Evolutionary conservation across 208 protist species (phyloP).

Genomic region (Trypanosoma avium): DNA sequence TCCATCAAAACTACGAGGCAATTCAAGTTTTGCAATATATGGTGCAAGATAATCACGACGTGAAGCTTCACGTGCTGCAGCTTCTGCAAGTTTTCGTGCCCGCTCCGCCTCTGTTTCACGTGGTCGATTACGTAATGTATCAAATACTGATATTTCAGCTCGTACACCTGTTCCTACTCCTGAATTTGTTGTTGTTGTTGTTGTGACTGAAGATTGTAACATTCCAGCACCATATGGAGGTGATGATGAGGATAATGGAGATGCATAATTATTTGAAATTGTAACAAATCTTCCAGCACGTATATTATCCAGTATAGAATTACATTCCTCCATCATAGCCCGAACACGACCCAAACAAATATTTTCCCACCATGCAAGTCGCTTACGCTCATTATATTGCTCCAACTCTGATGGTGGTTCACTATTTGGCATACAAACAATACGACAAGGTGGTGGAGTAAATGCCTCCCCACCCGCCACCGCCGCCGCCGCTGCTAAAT

Average conservation of each 20-base stretch:
- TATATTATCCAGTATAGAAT: constrained; percentile 56
- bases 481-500: constrained; percentile 69
- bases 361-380: constrained; percentile 61
- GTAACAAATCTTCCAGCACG: constrained; percentile 9
- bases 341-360: constrained; percentile 62
- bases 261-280: too few relatives aligned
- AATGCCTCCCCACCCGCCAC: too few relatives aligned
- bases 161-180: not conserved
- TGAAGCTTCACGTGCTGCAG: constrained; percentile 63
- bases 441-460: constrained; percentile 45
- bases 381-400: constrained; percentile 85
- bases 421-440: constrained; percentile 70
- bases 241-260: too few relatives aligned
- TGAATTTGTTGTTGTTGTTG: too few relatives aligned
- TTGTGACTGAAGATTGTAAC: too few relatives aligned
- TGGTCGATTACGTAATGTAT: constrained; percentile 88
- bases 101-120: constrained; percentile 82
- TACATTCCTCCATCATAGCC: constrained; percentile 47
- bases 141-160: constrained; percentile 64
- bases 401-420: constrained; percentile 66
- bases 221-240: too few relatives aligned
- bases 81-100: constrained; percentile 66
- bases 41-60: constrained; percentile 89
- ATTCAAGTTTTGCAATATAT: constrained; percentile 85
- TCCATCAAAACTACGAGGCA: constrained; percentile 63